Base-by-base conservation (phyloP, 208 protist genomes). In the Trypanosoma boissoni region DNA sequence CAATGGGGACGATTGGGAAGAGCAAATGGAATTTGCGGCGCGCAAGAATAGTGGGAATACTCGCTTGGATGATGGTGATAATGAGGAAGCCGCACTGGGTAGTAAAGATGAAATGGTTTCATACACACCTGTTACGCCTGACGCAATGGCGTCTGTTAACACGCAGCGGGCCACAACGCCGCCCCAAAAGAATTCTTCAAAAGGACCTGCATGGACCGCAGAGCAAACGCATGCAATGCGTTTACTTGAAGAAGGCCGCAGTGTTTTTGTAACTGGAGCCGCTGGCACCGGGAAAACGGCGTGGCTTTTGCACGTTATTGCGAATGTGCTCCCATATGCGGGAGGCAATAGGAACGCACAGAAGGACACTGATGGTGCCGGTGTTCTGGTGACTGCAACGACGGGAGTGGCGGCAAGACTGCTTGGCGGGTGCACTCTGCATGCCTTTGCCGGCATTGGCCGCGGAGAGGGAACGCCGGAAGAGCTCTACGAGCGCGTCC, bases 281-380 rank as follows among this genome's bases (percentile, higher is more conserved):
- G 83, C 84, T 2, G 89, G 89, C 3, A 93, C 89, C 1, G 89
- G 89, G 18, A 96, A 96, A 68, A 83, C 84, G 31, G 67, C 70
- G 49, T 89, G 79, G 80, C 64, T 93, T 24, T 57, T 58, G 20
- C 59, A 81, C 46, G 31, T 92, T 3, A n/a, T 89, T 9, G 27
- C 60, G 4, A 41, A 74, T 36, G 66, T 86, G n/a, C 64, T 82
- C 20, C 63, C 57, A 9, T 51, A n/a, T n/a, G n/a, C n/a, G n/a
- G n/a, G n/a, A n/a, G n/a, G n/a, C n/a, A n/a, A n/a, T n/a, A n/a
- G n/a, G n/a, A n/a, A n/a, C n/a, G n/a, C n/a, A n/a, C n/a, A n/a
- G n/a, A n/a, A n/a, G n/a, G n/a, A 21, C 6, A 37, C 24, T 20
- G 32, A 58, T 18, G 45, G 31, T 6, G 39, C 20, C 1, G 8